A percentile compares a stretch with the other conserved stretches of the same genome.
These are phyloP conservation scores for Kodamaea suecica DNA, from an alignment of 1,139 yeast species.

Conservation along the genomic window DNA sequence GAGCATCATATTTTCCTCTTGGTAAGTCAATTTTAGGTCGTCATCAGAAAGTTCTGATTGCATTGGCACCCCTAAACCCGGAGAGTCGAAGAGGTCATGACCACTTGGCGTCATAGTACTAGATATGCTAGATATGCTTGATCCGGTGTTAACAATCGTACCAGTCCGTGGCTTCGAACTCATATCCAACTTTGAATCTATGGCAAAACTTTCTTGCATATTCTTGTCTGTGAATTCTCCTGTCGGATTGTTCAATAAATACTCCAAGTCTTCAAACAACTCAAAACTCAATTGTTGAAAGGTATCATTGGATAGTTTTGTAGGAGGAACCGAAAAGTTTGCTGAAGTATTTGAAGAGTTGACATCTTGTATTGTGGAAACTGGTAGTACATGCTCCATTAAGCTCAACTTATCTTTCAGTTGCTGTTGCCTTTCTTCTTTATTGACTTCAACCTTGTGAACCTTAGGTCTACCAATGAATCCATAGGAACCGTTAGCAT, in stretches of 20 bases:
- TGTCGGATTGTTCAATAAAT: constrained; percentile 13
- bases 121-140: no score
- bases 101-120: no score
- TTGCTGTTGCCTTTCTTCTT: not conserved
- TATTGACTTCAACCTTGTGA: not conserved
- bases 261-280: constrained; percentile 18
- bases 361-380: not conserved
- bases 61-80: not conserved
- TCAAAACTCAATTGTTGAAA: constrained; percentile 17
- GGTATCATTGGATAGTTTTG: constrained; percentile 12
- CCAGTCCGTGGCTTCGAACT: no score
- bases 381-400: not conserved
- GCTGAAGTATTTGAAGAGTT: not conserved
- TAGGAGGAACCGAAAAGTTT: not conserved
- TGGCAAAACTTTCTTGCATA: not conserved
- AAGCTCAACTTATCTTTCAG: not conserved
- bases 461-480: constrained; percentile 12
- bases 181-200: not conserved
- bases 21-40: constrained; percentile 19
- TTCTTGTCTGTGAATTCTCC: not conserved
- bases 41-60: not conserved
- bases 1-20: constrained; percentile 50
- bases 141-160: no score
- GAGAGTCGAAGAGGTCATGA: not conserved
- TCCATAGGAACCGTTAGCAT: constrained; percentile 9